phyloP scores from a whole-genome alignment of 257 asterid species.

The Solanum verrucosum region DNA sequence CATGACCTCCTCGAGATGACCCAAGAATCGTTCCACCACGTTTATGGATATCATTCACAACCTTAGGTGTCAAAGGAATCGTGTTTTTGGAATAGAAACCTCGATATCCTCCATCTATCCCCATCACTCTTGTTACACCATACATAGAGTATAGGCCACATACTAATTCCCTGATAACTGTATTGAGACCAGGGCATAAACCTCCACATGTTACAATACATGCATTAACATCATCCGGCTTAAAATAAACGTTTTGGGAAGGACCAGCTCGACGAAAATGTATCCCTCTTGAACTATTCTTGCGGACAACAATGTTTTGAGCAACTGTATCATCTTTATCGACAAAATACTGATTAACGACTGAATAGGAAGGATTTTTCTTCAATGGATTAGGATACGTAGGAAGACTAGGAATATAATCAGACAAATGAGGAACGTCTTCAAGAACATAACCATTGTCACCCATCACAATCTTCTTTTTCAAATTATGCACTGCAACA shows the following conservation, averaged over 20 bases:
- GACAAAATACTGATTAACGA: conserved; percentile 83
- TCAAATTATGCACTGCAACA: background rate
- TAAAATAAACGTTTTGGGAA: conserved; percentile 67
- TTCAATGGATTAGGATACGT: background rate
- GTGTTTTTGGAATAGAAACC: background rate
- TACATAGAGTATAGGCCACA: conserved; percentile 66
- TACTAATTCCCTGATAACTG: conserved; percentile 49
- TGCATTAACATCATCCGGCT: conserved; percentile 69
- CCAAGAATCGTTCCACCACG: background rate
- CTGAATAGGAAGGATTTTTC: conserved; percentile 53
- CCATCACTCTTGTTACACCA: conserved; percentile 63
- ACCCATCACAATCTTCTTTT: background rate
- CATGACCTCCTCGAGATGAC: background rate
- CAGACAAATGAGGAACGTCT: conserved; percentile 62
- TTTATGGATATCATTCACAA: background rate
- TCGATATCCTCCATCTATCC: conserved; percentile 37
- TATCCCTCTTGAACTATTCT: conserved; percentile 56
- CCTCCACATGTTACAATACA: conserved; percentile 97
- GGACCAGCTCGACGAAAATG: conserved; percentile 99
- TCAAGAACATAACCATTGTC: conserved; percentile 48
- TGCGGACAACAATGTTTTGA: conserved; percentile 73
- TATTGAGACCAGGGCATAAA: conserved; percentile 53
- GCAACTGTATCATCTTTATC: conserved; percentile 71
- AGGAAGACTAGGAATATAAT: conserved; percentile 22
- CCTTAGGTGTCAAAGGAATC: background rate